Conservation (phyloP, 768 basidiomycete genomes). For the Podaxis sp. region DNA sequence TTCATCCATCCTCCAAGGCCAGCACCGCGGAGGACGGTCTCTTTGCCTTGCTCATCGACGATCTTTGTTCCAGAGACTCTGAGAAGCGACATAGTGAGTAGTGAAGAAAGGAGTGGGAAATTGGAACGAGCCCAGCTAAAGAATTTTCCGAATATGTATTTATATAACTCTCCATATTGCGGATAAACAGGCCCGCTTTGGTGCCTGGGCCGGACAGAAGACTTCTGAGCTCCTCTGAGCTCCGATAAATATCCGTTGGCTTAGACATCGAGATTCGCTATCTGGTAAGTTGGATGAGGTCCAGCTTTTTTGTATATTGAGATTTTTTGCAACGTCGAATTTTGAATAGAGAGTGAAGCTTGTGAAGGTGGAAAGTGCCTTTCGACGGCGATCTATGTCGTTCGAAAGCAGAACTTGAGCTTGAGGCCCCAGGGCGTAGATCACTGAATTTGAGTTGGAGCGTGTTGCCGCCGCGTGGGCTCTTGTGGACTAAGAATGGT, state of each 20-base stretch:
- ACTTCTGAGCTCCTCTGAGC: background rate
- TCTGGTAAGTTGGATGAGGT: background rate
- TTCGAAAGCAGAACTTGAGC: too few relatives aligned
- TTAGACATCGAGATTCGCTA: background rate
- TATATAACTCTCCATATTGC: background rate
- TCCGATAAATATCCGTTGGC: background rate
- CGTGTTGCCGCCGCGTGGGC: too few relatives aligned
- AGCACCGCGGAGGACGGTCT: constrained; percentile 66
- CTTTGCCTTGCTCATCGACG: constrained; percentile 53
- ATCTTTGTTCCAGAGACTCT: constrained; percentile 59
- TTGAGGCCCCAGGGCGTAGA: too few relatives aligned
- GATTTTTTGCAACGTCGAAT: too few relatives aligned
- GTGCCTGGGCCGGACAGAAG: background rate
- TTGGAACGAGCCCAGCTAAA: background rate
- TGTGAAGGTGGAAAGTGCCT: too few relatives aligned
- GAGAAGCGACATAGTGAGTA: constrained; percentile 45
- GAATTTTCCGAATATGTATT: background rate
- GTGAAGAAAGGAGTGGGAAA: background rate
- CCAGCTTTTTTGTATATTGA: background rate
- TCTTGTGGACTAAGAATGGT: too few relatives aligned
- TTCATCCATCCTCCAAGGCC: constrained; percentile 84
- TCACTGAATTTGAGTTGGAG: too few relatives aligned
- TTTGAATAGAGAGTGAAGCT: too few relatives aligned
- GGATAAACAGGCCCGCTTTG: background rate
- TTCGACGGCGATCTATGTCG: too few relatives aligned